Base-by-base conservation (phyloP, 805 yeast genomes). In the Saturnispora sekii region DNA sequence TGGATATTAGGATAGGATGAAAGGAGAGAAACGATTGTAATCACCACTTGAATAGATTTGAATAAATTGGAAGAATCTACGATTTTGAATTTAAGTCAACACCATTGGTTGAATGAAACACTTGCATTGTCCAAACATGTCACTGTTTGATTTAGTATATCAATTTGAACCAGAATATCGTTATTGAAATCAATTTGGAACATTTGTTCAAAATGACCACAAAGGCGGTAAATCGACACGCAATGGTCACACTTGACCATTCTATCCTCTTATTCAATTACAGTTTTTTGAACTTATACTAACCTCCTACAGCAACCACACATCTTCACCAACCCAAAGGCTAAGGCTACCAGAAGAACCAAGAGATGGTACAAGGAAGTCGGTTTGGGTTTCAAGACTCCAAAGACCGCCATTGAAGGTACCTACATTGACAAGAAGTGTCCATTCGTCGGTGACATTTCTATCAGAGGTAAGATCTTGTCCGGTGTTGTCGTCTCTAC, bases 291-390 rank as follows among this genome's bases (percentile, higher is more conserved):
- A 21, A 5, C 26, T 8, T 29, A 10, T 34, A 29, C 33, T 32
- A 38, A 35, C 28, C 14, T n/a, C 31, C 18, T 35, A 21, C 67
- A 86, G 99, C 99, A 93, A 86, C 98, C 97, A 71, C 98, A 93
- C 82, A 90, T 93, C 82, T 93, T 93, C 95, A 89, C 88, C 79
- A 93, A 93, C 90, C 88, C 97, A 82, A 93, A 93, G 87, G 82
- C 96, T 66, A 89, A 87, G 89, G 95, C 94, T 72, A 80, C 79
- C 87, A 85, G 85, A 77, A 81, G 89, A 79, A 84, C 95, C 83
- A 93, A 93, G 93, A 93, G 99, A 87, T 93, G 99, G 99, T 89
- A 81, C 73, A 93, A 93, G 84, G 96, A 93, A 54, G 97, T 87
- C 66, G 99, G 99, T 73, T 86, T 93, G 72, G 99, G 99, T 63